A percentile compares a stretch with the other conserved stretches of the same genome.
Evolutionary conservation across 2,329 filamentous ascomycete species (phyloP).

Genomic region (Diatrype stigma): DNA sequence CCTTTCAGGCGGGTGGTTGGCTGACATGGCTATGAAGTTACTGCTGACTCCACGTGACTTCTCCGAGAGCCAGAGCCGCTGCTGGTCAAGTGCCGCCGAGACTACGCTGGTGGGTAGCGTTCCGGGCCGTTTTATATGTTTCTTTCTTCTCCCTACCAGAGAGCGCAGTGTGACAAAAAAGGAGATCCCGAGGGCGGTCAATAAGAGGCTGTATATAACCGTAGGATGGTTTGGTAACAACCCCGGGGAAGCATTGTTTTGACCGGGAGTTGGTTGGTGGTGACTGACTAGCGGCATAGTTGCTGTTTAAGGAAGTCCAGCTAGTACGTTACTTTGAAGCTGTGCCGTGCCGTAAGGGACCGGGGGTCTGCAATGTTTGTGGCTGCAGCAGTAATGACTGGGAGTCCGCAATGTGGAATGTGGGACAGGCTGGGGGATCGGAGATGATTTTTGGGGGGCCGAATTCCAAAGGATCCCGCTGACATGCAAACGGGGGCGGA

Average conservation of each 20-base stretch:
- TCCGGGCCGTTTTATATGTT: conserved; percentile 14
- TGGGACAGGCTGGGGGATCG: not conserved
- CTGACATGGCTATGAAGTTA: conserved; percentile 22
- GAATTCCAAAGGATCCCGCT: not conserved
- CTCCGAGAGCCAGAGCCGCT: conserved; percentile 16
- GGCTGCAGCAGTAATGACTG: conserved; percentile 17
- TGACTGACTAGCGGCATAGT: conserved; percentile 36
- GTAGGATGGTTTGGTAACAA: conserved; percentile 22
- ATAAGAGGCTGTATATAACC: conserved; percentile 17
- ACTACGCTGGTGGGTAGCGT: conserved; percentile 5
- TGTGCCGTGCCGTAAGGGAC: conserved; percentile 18
- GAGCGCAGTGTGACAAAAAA: conserved; percentile 17
- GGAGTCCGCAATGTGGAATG: conserved; percentile 4
- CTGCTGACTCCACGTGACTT: conserved; percentile 29
- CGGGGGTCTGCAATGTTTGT: conserved; percentile 14
- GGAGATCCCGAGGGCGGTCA: conserved; percentile 16
- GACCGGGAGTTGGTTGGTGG: conserved; percentile 22
- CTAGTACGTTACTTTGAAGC: conserved; percentile 10
- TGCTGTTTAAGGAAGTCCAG: conserved; percentile 30
- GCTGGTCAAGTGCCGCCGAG: conserved; percentile 9
- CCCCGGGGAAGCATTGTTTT: conserved; percentile 26
- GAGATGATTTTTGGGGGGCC: not conserved
- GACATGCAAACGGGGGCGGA: not conserved
- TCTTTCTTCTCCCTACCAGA: conserved; percentile 10
- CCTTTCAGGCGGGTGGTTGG: conserved; percentile 16